Conservation (phyloP, 179 eudicot genomes). For the Corrigiola litoralis region DNA sequence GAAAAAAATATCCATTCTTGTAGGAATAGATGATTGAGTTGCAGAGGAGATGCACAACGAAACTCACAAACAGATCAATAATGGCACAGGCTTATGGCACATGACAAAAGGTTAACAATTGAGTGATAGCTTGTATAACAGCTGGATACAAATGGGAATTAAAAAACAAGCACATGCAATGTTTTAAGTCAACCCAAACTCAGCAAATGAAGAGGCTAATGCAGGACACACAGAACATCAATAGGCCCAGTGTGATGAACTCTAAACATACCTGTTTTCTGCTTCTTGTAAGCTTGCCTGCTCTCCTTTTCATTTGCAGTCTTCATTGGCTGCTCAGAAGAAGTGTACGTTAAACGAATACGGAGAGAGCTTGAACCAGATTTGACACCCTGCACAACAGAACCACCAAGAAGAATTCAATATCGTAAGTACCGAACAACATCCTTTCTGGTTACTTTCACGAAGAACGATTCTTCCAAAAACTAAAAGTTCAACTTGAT, state of each 20-base stretch:
- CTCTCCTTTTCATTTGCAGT: conserved; percentile 25
- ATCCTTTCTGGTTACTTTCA: not conserved
- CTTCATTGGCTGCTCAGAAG: conserved; percentile 30
- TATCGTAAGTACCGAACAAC: not conserved
- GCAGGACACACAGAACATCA: not conserved
- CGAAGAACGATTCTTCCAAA: not conserved
- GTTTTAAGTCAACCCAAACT: not conserved
- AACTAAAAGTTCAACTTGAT: not conserved
- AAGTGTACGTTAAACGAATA: conserved; percentile 67
- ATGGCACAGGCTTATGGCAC: too few relatives aligned
- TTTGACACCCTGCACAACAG: conserved; percentile 55
- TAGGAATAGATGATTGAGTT: too few relatives aligned
- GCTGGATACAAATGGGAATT: too few relatives aligned
- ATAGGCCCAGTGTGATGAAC: not conserved
- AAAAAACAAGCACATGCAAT: too few relatives aligned
- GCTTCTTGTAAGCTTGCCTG: conserved; percentile 55
- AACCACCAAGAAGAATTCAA: conserved; percentile 9
- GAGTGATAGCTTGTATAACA: too few relatives aligned
- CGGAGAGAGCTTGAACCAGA: conserved; percentile 57
- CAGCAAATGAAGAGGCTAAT: not conserved
- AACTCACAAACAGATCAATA: too few relatives aligned
- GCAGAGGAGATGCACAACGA: too few relatives aligned
- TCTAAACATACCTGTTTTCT: conserved; percentile 65
- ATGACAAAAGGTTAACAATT: too few relatives aligned
- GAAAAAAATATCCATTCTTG: too few relatives aligned